Base-by-base conservation (phyloP, 139 green algal genomes). In the Chlamydomonas eustigma region DNA sequence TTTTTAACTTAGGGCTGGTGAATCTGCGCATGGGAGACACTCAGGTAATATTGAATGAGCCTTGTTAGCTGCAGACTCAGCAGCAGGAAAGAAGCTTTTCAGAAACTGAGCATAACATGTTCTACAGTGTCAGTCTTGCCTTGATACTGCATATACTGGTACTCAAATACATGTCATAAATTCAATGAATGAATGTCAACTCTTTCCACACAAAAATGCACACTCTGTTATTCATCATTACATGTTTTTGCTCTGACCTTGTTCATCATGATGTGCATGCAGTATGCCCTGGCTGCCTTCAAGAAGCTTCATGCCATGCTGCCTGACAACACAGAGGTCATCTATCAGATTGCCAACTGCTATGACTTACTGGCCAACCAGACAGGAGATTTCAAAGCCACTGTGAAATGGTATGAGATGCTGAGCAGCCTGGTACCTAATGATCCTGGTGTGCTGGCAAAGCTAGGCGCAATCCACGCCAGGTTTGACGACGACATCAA, bases 351-450 rank as follows among this genome's bases (percentile, higher is more conserved):
- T 3, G 88, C 71, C 3, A 82, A 77, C 37, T 74, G 87, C 75
- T 92, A 88, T 77, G 90, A 95, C 63, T 73, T 90, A 64, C 77
- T 89, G 74, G 44, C 44, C 44, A 58, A 58, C 44, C 44, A 58
- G 44, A 58, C 44, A 58, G 81, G 81, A 0, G 83, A 91, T 75
- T 85, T 83, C 68, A 83, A 86, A 39, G 75, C 70, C 37, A 37
- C 68, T 0, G 81, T 94, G 50, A 90, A 93, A 64, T 94, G 88
- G 89, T 83, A 95, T 32, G 89, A 94, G 73, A 84, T 93, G 72
- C 87, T 97, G 38, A 86, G 86, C 73, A 82, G 79, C 8, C 37
- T 85, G 30, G 84, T 94, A 31, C 84, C 88, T 3, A 86, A 94
- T 64, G 92, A 97, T 83, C 88, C 91, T 0, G 91, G 89, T 2